Evolutionary conservation across 116 monocot species (phyloP), one percentile per base, ranked within the genome.

Genomic region (Cymodocea nodosa): DNA sequence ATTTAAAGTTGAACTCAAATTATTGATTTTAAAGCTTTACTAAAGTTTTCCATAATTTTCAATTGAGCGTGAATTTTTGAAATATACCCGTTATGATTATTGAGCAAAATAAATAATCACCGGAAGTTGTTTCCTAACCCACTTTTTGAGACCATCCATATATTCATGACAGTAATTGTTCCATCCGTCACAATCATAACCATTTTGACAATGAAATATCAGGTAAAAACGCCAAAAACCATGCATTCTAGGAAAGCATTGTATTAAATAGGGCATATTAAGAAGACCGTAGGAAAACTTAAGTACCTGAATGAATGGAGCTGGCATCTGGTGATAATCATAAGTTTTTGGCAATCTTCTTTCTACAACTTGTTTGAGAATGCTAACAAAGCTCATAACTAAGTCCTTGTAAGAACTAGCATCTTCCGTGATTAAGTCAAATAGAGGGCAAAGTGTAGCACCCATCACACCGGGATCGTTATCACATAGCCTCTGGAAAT

Each of bases 401-500:
- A 97, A 75, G 63, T 97, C 97, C 74, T 91, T 97, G 77, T 83
- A 97, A 39, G 91, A 78, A 69, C 64, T 97, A 77, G 64, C 79
- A 88, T 91, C 97, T 71, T 72, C 82, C 6, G 66, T 74, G 52
- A 97, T 86, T 59, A 97, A 79, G 76, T 97, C 97, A 76, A 83
- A 97, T 64, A 97, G 85, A 54, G 97, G 91, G 50, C 97, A 97
- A 18, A 97, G 73, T 56, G 97, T 81, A 62, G 97, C 97, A 64
- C 97, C 97, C 97, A 97, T 97, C 22, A 97, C 97, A 77, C 97
- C 97, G 49, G 97, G 97, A 80, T 97, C 97, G 75, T 69, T 85
- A 71, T 97, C 97, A 73, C 88, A 97, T 25, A 97, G 76, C 63
- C 74, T 83, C 97, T 97, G 83, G 52, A 89, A 64, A 11, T 68